Conservation (phyloP, 2,329 filamentous ascomycete genomes). For the Alternaria ventricosa region DNA sequence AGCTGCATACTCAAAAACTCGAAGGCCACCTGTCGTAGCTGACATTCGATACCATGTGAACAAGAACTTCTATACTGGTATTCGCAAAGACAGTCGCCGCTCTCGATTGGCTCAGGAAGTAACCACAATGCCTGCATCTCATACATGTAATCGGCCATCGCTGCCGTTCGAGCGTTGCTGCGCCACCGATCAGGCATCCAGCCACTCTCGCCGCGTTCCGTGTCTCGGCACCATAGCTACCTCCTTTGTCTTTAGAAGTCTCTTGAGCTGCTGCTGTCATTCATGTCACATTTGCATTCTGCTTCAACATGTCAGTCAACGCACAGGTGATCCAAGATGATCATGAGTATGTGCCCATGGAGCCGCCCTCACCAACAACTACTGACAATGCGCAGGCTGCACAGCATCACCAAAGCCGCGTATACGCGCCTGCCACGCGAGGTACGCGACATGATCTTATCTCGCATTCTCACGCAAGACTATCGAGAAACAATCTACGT, state of each 20-base stretch:
- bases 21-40: neutral
- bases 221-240: neutral
- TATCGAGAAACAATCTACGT: neutral
- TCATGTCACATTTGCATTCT: neutral
- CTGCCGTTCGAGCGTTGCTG: neutral
- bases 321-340: neutral
- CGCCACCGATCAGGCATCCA: neutral
- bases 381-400: neutral
- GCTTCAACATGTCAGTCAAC: neutral
- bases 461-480: neutral
- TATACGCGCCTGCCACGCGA: neutral
- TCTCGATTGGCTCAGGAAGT: neutral
- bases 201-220: neutral
- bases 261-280: neutral
- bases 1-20: neutral
- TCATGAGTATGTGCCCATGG: neutral
- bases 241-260: neutral
- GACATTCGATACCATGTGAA: neutral
- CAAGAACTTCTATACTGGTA: neutral
- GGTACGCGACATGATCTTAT: neutral
- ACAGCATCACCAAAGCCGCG: neutral
- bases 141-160: neutral
- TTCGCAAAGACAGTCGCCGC: neutral
- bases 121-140: neutral
- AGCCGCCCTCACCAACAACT: neutral